Conservation (phyloP, 768 basidiomycete species). For the Psilocybe cyanescens region DNA sequence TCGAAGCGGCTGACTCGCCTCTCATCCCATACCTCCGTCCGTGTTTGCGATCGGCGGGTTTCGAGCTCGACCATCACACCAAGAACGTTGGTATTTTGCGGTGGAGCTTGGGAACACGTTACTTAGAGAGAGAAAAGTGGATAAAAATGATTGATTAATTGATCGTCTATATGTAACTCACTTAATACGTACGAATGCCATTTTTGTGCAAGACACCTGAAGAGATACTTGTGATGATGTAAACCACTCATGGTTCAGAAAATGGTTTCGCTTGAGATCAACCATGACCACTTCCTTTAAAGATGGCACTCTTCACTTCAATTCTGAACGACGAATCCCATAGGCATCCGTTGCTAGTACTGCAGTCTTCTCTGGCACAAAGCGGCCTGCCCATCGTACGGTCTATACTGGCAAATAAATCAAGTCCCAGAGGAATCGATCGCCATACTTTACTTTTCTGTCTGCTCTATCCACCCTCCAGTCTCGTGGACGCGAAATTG, state of each 20-base stretch:
- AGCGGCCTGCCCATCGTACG: constrained; percentile 60
- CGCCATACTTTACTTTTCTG: constrained; percentile 48
- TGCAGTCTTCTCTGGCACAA: constrained; percentile 65
- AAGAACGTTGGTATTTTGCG: constrained; percentile 55
- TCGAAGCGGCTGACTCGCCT: constrained; percentile 52
- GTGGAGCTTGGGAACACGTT: constrained; percentile 56
- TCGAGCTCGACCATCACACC: constrained; percentile 46
- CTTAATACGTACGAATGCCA: neutral
- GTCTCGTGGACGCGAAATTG: constrained; percentile 34
- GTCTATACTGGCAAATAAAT: constrained; percentile 38
- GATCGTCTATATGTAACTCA: neutral
- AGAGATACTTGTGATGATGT: constrained; percentile 1
- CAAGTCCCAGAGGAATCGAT: constrained; percentile 11
- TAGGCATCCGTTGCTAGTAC: constrained; percentile 49
- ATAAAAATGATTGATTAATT: constrained; percentile 26
- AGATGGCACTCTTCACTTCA: constrained; percentile 26
- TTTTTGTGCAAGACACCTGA: neutral
- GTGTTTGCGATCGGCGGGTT: constrained; percentile 51
- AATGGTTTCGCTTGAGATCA: constrained; percentile 11
- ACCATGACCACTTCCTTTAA: constrained; percentile 19
- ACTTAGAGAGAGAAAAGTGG: constrained; percentile 52
- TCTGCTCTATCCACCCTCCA: constrained; percentile 56
- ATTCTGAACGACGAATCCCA: constrained; percentile 23
- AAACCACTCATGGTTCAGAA: constrained; percentile 2
- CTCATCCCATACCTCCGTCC: constrained; percentile 54